A percentile compares a stretch with the other conserved stretches of the same genome.
Conservation (phyloP, 345 rosid genomes). For the Rhizophora apiculata region DNA sequence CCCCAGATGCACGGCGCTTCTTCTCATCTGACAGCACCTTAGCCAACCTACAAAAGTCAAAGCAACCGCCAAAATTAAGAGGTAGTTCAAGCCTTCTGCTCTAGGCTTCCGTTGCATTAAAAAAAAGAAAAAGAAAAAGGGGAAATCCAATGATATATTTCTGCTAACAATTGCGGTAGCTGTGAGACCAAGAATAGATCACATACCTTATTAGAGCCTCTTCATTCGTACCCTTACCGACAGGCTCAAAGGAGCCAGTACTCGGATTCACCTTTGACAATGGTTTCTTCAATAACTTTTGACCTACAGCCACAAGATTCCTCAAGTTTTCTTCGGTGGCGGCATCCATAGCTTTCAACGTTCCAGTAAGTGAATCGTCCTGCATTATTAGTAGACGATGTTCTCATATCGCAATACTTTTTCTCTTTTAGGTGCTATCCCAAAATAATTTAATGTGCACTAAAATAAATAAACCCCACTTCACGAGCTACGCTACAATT, state of each 20-base stretch:
- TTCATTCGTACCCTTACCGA: conserved; percentile 24
- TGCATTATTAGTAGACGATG: neutral
- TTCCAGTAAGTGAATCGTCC: conserved; percentile 28
- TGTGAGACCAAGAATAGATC: too few relatives aligned
- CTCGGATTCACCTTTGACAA: conserved; percentile 34
- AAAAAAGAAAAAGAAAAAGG: too few relatives aligned
- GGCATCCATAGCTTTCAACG: conserved; percentile 19
- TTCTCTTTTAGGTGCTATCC: too few relatives aligned
- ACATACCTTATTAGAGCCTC: conserved; percentile 32
- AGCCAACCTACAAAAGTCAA: conserved; percentile 6
- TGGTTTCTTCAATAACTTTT: conserved; percentile 36
- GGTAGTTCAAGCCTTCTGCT: too few relatives aligned
- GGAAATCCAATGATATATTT: too few relatives aligned
- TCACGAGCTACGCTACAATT: too few relatives aligned
- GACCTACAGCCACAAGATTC: conserved; percentile 22
- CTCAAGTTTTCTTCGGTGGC: conserved; percentile 31
- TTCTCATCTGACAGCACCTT: conserved; percentile 14
- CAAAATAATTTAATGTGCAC: too few relatives aligned
- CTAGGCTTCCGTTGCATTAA: too few relatives aligned
- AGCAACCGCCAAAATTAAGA: too few relatives aligned
- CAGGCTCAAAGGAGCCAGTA: conserved; percentile 25
- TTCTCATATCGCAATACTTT: too few relatives aligned
- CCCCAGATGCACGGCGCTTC: conserved; percentile 2
- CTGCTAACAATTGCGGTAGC: too few relatives aligned
- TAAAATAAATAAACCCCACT: too few relatives aligned